Evolutionary conservation across 75 land plant genomes (phyloP).

Genomic region (Azolla pinnata): DNA sequence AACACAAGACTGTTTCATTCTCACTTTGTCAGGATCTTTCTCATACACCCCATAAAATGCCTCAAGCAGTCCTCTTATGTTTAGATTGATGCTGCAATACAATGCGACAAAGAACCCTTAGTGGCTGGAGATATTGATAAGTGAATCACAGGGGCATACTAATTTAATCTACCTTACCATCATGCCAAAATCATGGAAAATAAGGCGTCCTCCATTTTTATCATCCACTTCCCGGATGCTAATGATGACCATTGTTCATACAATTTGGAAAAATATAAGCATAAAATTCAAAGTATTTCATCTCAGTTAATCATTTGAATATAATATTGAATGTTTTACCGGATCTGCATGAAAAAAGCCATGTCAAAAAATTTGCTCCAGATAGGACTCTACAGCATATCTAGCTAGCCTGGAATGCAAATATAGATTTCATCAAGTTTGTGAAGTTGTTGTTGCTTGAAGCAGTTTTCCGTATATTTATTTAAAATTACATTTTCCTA

Average conservation of each 20-base stretch:
- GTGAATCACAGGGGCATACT: too few species aligned
- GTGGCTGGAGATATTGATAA: too few species aligned
- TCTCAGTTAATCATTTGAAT: too few species aligned
- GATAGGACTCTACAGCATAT: slow-evolving; percentile 94
- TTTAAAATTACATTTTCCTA: slow-evolving; percentile 80
- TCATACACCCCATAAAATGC: slow-evolving; percentile 94
- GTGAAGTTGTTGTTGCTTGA: too few species aligned
- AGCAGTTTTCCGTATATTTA: too few species aligned
- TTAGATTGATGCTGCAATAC: slow-evolving; percentile 94
- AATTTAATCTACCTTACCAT: slow-evolving; percentile 99
- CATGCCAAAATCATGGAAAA: slow-evolving; percentile 98
- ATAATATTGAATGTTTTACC: too few species aligned
- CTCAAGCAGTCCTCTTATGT: slow-evolving; percentile 91
- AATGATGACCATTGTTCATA: too few species aligned
- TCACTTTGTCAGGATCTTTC: slow-evolving; percentile 86
- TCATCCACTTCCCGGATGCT: slow-evolving; percentile 99
- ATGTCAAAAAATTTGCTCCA: slow-evolving; percentile 94
- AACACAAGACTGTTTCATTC: too few species aligned
- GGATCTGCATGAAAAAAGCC: slow-evolving; percentile 99
- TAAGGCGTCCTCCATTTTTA: slow-evolving; percentile 89
- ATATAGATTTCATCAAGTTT: too few species aligned
- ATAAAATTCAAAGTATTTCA: too few species aligned
- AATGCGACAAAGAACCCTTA: too few species aligned
- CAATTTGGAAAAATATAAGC: slow-evolving; percentile 3
- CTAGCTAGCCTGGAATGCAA: slow-evolving; percentile 88